phyloP scores from a whole-genome alignment of 176 grass and related monocot species.

The Eragrostis curvula region DNA sequence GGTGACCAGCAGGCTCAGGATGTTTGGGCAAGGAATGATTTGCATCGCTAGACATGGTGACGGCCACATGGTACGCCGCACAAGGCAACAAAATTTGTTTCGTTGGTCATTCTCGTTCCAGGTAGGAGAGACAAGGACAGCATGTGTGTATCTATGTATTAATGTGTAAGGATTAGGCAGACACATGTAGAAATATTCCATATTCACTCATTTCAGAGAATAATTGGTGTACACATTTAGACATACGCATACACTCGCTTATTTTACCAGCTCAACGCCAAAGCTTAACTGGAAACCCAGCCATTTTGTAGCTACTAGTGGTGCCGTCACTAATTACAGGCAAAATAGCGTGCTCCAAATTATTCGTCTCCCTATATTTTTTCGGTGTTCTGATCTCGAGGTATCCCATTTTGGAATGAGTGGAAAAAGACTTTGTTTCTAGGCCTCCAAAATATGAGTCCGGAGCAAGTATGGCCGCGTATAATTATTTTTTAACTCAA shows the following conservation, averaged over 20 bases:
- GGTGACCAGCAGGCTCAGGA: not conserved
- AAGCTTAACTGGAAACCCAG: not conserved
- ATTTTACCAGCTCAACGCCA: not conserved
- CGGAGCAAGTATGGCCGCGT: too few relatives aligned
- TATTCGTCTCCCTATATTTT: not conserved
- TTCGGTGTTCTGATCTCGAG: too few relatives aligned
- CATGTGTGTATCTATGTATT: too few relatives aligned
- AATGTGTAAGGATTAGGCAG: not conserved
- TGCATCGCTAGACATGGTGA: not conserved
- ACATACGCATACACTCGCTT: not conserved
- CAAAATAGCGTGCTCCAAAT: not conserved
- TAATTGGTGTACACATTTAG: not conserved
- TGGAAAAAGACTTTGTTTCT: too few relatives aligned
- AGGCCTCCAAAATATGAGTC: too few relatives aligned
- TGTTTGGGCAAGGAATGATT: not conserved
- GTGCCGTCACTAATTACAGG: not conserved
- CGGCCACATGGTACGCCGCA: not conserved
- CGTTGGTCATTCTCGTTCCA: not conserved
- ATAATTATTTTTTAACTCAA: too few relatives aligned
- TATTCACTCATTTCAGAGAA: not conserved
- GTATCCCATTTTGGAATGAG: too few relatives aligned
- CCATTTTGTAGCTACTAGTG: not conserved
- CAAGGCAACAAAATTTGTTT: slow-evolving; percentile 1
- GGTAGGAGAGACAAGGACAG: slow-evolving; percentile 1
- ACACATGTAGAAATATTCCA: not conserved